Evolutionary conservation across 2,329 filamentous ascomycete species (phyloP), one percentile per base, ranked within the genome.

Genomic region (Cladosporium sphaerospermum): DNA sequence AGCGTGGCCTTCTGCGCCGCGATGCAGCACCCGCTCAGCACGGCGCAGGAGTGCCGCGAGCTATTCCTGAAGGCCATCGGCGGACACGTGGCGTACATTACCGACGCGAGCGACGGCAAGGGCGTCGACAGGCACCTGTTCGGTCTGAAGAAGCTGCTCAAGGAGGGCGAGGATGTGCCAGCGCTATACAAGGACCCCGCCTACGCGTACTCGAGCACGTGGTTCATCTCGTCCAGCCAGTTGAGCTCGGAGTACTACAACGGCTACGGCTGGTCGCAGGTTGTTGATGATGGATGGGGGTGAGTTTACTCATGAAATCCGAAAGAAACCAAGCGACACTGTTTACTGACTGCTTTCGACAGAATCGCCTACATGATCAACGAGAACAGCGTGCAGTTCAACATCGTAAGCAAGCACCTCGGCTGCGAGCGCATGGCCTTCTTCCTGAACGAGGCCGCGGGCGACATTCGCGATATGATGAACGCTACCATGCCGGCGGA

Each of bases 361-460:
- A 71, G 67, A 40, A 95, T 99, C 67, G 93, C 93, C 37, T 99
- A 99, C 71, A 99, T 99, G 93, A 97, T 99, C 71, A 99, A 99
- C 69, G 92, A 97, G 79, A 95, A 96, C 73, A 95, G 89, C 71
- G 80, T 99, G 59, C 93, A 97, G 81, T 97, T 99, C 78, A 99
- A 99, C 75, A 84, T 99, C 61, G 91, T 95, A 60, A 93, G 88
- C 69, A 99, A 97, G 80, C 84, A 87, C 54, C 77, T 96, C 46
- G 93, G 92, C 42, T 89, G 86, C 67, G 84, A 93, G 64, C 85
- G 88, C 62, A 96, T 99, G 92, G 93, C 88, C 73, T 88, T 92
- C 78, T 99, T 89, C 74, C 77, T 99, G 61, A 95, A 90, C 66
- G 93, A 99, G 74, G 92, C 93, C 0, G 93, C 92, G 1, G 81